A percentile compares a stretch with the other conserved stretches of the same genome.
Evolutionary conservation across 257 asterid species (phyloP).

Genomic region (Fraxinus anomala): DNA sequence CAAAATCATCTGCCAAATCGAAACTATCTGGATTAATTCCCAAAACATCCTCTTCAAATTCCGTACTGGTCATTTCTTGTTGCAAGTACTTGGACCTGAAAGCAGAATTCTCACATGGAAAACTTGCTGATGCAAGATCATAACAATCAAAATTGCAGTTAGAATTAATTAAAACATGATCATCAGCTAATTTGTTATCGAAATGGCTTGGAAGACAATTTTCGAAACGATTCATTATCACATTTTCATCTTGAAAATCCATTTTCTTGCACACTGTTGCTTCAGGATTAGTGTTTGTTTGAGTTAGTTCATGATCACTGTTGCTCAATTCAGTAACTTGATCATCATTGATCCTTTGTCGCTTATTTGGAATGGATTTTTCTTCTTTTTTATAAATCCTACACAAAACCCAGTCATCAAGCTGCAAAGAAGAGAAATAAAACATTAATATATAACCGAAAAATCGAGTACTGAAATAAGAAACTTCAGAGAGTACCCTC

Average conservation of each 20-base stretch:
- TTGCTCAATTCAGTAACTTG: neutral
- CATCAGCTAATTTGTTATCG: neutral
- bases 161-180: neutral
- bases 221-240: neutral
- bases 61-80: neutral
- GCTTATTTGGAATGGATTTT: neutral
- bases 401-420: conserved; percentile 38
- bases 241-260: neutral
- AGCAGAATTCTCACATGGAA: neutral
- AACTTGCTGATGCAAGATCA: neutral
- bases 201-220: neutral
- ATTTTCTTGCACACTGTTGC: neutral
- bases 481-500: conserved; percentile 23
- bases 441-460: neutral
- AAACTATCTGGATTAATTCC: neutral
- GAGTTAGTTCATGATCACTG: neutral
- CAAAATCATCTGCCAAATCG: neutral
- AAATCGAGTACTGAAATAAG: neutral
- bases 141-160: neutral
- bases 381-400: conserved; percentile 27
- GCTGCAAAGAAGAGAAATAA: conserved; percentile 18
- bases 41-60: neutral
- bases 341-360: neutral
- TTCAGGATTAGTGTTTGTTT: neutral
- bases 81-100: neutral